Base-by-base conservation (phyloP, 2,329 filamentous ascomycete genomes). In the Sporothrix schenckii region DNA sequence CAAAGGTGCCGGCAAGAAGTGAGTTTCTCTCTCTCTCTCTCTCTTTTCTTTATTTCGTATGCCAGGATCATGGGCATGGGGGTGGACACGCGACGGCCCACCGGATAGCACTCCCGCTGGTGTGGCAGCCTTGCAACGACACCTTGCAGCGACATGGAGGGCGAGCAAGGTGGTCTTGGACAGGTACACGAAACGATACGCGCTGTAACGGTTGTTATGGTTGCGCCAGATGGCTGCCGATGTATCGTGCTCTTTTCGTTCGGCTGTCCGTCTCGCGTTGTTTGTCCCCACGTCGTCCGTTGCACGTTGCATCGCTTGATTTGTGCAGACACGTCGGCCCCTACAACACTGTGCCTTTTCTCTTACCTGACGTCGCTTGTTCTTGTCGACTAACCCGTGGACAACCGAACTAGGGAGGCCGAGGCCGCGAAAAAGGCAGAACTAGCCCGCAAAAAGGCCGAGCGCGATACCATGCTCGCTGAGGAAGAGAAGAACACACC, bases 1-100 rank as follows among this genome's bases (percentile, higher is more conserved):
- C 69, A 99, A 98, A 84, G 91, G 86, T 75, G 92, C 83, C 76
- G 84, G 90, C 54, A 99, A 97, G 83, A 97, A 96, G 93, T 97
- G 82, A 80, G 88, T 83, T 27, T 7, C 34, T 34, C 34, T 14
- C 11, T 41, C 9, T 66, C 24, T 27, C 19, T 19, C 19, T 50
- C 19, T 19, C 13, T 49, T 19, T 21, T 47, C 39, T 41, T 63
- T 49, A 24, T 47, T 13, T 49, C 44, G 14, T 34, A 34, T 34
- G 34, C 34, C 34, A 34, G 34, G 34, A 34, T 34, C 34, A 34
- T 34, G 34, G 34, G 34, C 34, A 27, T 50, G 39, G 41, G 16
- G 6, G 11, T 27, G 61, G 61, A 50, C 44, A 65, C 44, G 16
- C 27, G 27, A 52, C 63, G 63, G 63, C 63, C 16, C 47, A 34